Percentiles rank a stretch among this genome's conserved stretches.
These are phyloP conservation scores for Agaricus sinodeliciosus DNA, from an alignment of 768 basidiomycete genomes.

Conservation along the genomic window DNA sequence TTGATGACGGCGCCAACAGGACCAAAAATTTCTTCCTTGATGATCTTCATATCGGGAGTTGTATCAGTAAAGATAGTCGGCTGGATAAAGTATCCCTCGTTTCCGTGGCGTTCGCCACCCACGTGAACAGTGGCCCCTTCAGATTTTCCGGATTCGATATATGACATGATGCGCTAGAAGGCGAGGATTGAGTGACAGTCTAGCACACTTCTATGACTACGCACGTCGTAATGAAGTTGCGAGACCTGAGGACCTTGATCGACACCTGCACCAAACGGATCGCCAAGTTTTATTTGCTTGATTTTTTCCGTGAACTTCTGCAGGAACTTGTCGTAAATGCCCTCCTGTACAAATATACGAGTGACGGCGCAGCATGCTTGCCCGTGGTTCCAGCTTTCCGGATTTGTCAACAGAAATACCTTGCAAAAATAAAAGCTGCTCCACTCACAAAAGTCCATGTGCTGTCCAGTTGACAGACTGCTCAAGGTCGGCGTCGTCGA, in stretches of 20 bases:
- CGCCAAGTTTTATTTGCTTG: slow-evolving; percentile 52
- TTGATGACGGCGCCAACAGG: slow-evolving; percentile 68
- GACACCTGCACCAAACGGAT: slow-evolving; percentile 54
- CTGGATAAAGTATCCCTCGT: slow-evolving; percentile 60
- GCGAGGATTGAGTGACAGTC: not conserved
- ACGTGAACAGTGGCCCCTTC: slow-evolving; percentile 57
- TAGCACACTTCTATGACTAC: slow-evolving; percentile 14
- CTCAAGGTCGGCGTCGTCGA: slow-evolving; percentile 67
- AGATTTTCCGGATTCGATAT: slow-evolving; percentile 69
- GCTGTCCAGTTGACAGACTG: slow-evolving; percentile 69
- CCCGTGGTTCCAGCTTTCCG: slow-evolving; percentile 53
- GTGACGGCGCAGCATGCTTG: slow-evolving; percentile 84
- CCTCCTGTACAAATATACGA: slow-evolving; percentile 76
- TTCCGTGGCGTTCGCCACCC: slow-evolving; percentile 55
- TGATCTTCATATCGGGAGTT: slow-evolving; percentile 60
- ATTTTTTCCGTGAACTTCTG: slow-evolving; percentile 51
- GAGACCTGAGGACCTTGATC: slow-evolving; percentile 81
- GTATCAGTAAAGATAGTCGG: slow-evolving; percentile 69
- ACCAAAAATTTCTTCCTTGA: slow-evolving; percentile 68
- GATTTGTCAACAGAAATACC: not conserved
- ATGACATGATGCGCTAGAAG: slow-evolving; percentile 58
- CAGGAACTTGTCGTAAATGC: slow-evolving; percentile 77
- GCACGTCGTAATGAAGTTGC: slow-evolving; percentile 63
- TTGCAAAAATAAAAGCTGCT: not conserved
- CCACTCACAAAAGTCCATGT: slow-evolving; percentile 65